Evolutionary conservation across 257 asterid species (phyloP), one percentile per base, ranked within the genome.

Genomic region (Solanum sitiens): DNA sequence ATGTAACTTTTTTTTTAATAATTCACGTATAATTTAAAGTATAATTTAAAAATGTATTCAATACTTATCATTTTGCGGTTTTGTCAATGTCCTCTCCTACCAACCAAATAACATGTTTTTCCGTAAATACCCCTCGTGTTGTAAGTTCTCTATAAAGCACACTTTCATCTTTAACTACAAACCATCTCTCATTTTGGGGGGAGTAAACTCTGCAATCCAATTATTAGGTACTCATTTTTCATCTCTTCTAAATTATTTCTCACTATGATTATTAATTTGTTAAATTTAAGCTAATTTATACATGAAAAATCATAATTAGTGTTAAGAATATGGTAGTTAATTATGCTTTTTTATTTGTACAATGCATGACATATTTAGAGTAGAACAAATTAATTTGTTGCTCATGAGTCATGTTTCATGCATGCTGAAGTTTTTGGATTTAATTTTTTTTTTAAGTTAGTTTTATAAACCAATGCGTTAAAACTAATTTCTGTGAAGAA

Each of bases 21-120:
- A 7, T 56, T 18, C 0, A 56, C 1, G 2, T 2, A 0, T 53
- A 53, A 53, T 53, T 53, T 53, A 14, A 0, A 20, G 2, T 2
- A 0, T 53, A 53, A 53, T 53, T 53, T 53, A 14, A 0, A 20
- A 2, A 8, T 50, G 59, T 50, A 56, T 56, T 6, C 1, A 23
- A 0, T 56, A 40, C 44, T 8, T 42, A 8, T 8, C 10, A 20
- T 20, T 50, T 15, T 37, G 0, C 39, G 7, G 0, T 37, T 59
- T 59, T 20, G 25, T 7, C 25, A 1, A 20, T 59, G 67, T 59
- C 67, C 67, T 59, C 25, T 25, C 67, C 11, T 1, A 59, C 67
- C 25, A 20, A 59, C 67, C 25, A 59, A 59, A 59, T 3, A 11
- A 59, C 25, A 7, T 59, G 67, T 59, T 27, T 68, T 68, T 14